Evolutionary conservation across 2,329 filamentous ascomycete species (phyloP).

Genomic region (Aspergillus japonicus): DNA sequence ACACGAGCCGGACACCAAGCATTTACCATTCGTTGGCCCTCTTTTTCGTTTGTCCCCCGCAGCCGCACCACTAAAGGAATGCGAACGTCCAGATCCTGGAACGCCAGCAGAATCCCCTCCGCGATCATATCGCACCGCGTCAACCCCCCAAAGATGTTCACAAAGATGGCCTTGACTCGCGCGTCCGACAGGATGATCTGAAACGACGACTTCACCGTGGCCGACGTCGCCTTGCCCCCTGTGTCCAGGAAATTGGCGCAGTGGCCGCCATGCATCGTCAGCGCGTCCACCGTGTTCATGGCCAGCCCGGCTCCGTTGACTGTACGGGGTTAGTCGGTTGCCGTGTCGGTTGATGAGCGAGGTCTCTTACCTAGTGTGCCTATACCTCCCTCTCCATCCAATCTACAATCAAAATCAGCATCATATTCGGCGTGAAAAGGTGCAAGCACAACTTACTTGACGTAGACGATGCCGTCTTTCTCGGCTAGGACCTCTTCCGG

Average conservation of each 20-base stretch:
- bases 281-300: constrained; percentile 86
- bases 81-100: constrained; percentile 64
- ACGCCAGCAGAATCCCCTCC: constrained; percentile 69
- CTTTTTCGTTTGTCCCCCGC: constrained; percentile 70
- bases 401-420: constrained; percentile 23
- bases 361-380: constrained; percentile 62
- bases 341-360: not conserved
- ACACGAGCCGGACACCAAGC: not conserved
- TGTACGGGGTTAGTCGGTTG: constrained; percentile 13
- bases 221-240: constrained; percentile 79
- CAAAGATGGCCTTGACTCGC: constrained; percentile 69
- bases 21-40: constrained; percentile 63
- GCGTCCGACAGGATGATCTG: constrained; percentile 69
- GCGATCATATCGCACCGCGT: constrained; percentile 82
- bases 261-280: constrained; percentile 64
- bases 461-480: constrained; percentile 73
- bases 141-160: constrained; percentile 70
- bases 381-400: constrained; percentile 59
- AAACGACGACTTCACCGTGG: constrained; percentile 77
- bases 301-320: constrained; percentile 88
- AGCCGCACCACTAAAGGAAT: constrained; percentile 76
- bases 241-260: constrained; percentile 87
- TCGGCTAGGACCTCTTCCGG: constrained; percentile 62
- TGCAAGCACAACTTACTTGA: constrained; percentile 50
- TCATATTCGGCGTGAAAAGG: not conserved